These are phyloP conservation scores for Metrosideros polymorpha DNA, from an alignment of 441 rosid genomes.

Conservation along the genomic window DNA sequence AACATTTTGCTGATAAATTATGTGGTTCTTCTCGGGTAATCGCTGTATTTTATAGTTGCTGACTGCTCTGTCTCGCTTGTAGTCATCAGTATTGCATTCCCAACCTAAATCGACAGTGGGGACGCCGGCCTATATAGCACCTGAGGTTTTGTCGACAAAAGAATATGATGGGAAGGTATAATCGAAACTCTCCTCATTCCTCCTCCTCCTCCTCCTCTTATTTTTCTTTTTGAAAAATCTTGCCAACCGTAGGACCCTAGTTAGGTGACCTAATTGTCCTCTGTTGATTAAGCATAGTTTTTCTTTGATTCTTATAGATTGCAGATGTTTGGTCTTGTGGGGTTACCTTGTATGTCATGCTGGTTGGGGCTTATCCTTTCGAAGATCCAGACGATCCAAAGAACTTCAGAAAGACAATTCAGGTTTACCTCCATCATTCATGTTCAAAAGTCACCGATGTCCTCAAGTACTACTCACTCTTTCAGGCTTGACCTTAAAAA, in stretches of 20 bases:
- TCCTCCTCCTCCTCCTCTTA: neutral
- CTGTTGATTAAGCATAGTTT: neutral
- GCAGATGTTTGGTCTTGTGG: slow-evolving; percentile 83
- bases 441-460: neutral
- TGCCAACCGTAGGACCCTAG: neutral
- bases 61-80: neutral
- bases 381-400: slow-evolving; percentile 60
- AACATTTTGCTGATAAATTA: neutral
- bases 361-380: slow-evolving; percentile 69
- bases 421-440: slow-evolving; percentile 21
- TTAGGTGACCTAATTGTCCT: slow-evolving; percentile 13
- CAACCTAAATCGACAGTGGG: slow-evolving; percentile 74
- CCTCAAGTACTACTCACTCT: neutral
- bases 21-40: neutral
- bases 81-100: slow-evolving; percentile 62
- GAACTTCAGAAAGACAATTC: slow-evolving; percentile 58
- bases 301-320: slow-evolving; percentile 19
- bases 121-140: slow-evolving; percentile 68
- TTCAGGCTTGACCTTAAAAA: neutral
- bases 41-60: neutral
- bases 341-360: slow-evolving; percentile 64
- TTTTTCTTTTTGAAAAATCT: neutral
- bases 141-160: slow-evolving; percentile 46
- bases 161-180: slow-evolving; percentile 60
- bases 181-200: neutral